A percentile compares a stretch with the other conserved stretches of the same genome.
phyloP scores from a whole-genome alignment of 257 asterid species.

The Ajuga chamaepitys region DNA sequence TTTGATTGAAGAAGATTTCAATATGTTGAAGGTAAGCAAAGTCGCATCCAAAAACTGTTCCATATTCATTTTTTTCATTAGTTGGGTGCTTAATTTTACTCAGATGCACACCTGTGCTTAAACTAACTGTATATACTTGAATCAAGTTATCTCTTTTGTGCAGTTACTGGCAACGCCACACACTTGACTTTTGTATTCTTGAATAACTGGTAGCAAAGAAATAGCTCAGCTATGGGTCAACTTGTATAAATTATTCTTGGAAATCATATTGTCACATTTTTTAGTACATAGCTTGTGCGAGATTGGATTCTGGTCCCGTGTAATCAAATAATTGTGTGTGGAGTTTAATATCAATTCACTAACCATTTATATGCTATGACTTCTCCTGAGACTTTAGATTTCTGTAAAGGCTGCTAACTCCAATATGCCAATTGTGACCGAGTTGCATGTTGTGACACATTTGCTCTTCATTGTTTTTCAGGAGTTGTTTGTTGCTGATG shows the following conservation, averaged over 20 bases:
- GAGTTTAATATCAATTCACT: neutral
- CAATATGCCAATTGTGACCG: neutral
- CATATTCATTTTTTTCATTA: neutral
- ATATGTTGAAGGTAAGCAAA: constrained; percentile 58
- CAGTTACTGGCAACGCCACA: neutral
- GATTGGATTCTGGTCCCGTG: neutral
- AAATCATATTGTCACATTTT: constrained; percentile 2
- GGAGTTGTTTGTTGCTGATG: constrained; percentile 96
- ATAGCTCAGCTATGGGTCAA: neutral
- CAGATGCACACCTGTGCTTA: neutral
- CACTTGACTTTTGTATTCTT: neutral
- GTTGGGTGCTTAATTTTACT: neutral
- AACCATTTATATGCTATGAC: neutral
- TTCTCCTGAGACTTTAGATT: neutral
- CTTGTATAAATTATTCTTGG: neutral
- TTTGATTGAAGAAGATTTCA: constrained; percentile 82
- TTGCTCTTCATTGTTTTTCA: constrained; percentile 22
- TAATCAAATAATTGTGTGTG: neutral
- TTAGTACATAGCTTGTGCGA: neutral
- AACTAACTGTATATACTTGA: neutral
- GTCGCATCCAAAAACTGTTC: neutral
- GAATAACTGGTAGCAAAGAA: neutral
- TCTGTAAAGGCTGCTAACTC: neutral
- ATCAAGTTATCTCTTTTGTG: neutral
- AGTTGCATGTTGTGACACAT: neutral